Conservation (phyloP, 352 stramenopile species). For the Globisporangium okanoganense region DNA sequence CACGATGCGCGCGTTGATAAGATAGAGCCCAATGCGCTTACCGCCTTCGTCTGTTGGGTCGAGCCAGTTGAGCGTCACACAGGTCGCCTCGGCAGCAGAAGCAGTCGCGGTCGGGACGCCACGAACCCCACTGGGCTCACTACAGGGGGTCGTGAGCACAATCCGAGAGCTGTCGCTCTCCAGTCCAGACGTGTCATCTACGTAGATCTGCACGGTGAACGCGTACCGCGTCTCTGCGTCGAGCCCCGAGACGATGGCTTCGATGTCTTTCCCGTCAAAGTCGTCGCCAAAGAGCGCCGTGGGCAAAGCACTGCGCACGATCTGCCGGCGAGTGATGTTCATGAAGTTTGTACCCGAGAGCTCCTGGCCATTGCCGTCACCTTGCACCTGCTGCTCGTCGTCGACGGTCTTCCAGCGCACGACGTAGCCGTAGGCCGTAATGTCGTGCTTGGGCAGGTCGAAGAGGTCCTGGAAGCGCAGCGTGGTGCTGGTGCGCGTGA, state of each 20-base stretch:
- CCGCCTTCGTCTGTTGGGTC: slow-evolving; percentile 51
- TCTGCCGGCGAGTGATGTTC: slow-evolving; percentile 48
- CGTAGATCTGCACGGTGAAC: slow-evolving; percentile 65
- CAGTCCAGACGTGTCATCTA: slow-evolving; percentile 49
- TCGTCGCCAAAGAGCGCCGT: slow-evolving; percentile 70
- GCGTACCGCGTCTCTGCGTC: slow-evolving; percentile 57
- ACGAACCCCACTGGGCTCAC: slow-evolving; percentile 30
- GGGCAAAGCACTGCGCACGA: slow-evolving; percentile 57
- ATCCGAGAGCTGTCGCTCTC: slow-evolving; percentile 46
- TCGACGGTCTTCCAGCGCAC: slow-evolving; percentile 42
- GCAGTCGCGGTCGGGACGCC: slow-evolving; percentile 32
- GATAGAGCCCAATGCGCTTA: slow-evolving; percentile 38
- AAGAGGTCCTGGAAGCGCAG: slow-evolving; percentile 78
- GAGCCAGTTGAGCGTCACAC: slow-evolving; percentile 54
- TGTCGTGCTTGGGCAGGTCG: slow-evolving; percentile 52
- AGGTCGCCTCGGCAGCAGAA: slow-evolving; percentile 19
- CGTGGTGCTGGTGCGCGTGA: slow-evolving; percentile 41
- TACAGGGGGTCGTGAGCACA: slow-evolving; percentile 36
- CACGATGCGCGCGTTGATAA: slow-evolving; percentile 23
- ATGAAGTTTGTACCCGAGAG: slow-evolving; percentile 13
- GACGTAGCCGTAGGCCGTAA: slow-evolving; percentile 66
- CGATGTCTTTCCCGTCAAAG: slow-evolving; percentile 76
- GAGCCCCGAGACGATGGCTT: slow-evolving; percentile 47
- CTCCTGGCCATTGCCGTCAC: neutral
- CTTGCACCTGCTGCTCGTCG: neutral